Conservation (phyloP, 768 basidiomycete genomes). For the Hypholoma sublateritium region DNA sequence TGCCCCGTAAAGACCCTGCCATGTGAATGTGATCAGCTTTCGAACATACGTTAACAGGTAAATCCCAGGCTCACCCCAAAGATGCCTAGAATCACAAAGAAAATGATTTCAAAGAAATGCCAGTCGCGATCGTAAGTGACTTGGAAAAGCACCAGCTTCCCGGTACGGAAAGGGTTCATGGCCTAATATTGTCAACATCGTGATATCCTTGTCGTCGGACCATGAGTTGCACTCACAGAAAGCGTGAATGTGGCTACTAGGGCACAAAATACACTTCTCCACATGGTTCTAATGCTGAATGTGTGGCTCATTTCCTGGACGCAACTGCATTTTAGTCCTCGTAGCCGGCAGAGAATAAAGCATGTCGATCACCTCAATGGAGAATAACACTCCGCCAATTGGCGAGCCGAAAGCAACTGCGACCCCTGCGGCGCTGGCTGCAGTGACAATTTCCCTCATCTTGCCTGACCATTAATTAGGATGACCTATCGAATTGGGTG, state of each 20-base stretch:
- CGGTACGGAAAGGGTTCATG: slow-evolving; percentile 98
- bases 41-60: neutral
- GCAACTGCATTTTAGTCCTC: neutral
- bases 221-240: slow-evolving; percentile 57
- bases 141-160: slow-evolving; percentile 96
- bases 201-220: neutral
- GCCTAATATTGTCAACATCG: slow-evolving; percentile 46
- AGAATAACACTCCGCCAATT: slow-evolving; percentile 96
- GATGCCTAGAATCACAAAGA: slow-evolving; percentile 92
- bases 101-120: slow-evolving; percentile 99
- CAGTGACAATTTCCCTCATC: slow-evolving; percentile 89
- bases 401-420: slow-evolving; percentile 98
- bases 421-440: slow-evolving; percentile 96
- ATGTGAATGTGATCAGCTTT: slow-evolving; percentile 5
- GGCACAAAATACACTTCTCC: slow-evolving; percentile 97
- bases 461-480: slow-evolving; percentile 45
- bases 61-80: slow-evolving; percentile 71
- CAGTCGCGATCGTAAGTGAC: slow-evolving; percentile 97
- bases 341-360: neutral
- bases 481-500: neutral
- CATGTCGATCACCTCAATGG: slow-evolving; percentile 72
- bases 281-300: slow-evolving; percentile 98
- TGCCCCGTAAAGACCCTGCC: slow-evolving; percentile 93
- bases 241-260: slow-evolving; percentile 95
- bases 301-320: slow-evolving; percentile 95